Base-by-base conservation (phyloP, 257 asterid genomes). In the Forsythia viridissima region DNA sequence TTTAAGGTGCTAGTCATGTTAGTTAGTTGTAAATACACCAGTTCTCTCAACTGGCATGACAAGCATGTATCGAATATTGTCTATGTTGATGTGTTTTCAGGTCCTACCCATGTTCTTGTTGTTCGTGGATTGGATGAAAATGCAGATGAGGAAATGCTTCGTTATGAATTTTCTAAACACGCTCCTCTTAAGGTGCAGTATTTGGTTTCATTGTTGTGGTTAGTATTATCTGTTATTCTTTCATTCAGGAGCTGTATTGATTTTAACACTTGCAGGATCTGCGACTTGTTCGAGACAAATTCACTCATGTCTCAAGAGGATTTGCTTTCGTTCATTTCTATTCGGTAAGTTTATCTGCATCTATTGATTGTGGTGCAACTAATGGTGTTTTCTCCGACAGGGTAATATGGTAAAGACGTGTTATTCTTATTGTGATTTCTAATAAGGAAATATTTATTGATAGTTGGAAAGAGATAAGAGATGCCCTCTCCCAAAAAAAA, bases 111-210 rank as follows among this genome's bases (percentile, higher is more conserved):
- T 87, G 99, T 93, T 77, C 96, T 96, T 85, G 99, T 93, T 79
- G 97, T 93, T 82, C 99, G 97, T 36, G 99, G 99, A 59, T 86
- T 96, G 92, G 99, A 93, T 85, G 99, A 96, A 78, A 92, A 96
- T 91, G 98, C 99, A 76, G 98, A 96, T 73, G 99, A 96, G 89
- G 99, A 96, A 79, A 92, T 93, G 98, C 94, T 96, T 80, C 98
- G 99, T 41, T 96, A 96, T 83, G 98, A 96, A 80, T 93, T 96
- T 83, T 89, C 98, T 6, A 96, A 96, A 78, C 97, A 96, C 79
- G 88, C 97, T 89, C 98, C 99, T 72, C 91, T 93, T 77, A 96
- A 96, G 98, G 99, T 96, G 80, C 67, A 18, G 7, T 39, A 70
- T 21, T 76, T 76, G 21, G 18, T 63, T 61, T 39, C 34, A 6